A percentile compares a stretch with the other conserved stretches of the same genome.
These are phyloP conservation scores for Fusarium verrucosum DNA, from an alignment of 2,329 filamentous ascomycete genomes.

Conservation along the genomic window DNA sequence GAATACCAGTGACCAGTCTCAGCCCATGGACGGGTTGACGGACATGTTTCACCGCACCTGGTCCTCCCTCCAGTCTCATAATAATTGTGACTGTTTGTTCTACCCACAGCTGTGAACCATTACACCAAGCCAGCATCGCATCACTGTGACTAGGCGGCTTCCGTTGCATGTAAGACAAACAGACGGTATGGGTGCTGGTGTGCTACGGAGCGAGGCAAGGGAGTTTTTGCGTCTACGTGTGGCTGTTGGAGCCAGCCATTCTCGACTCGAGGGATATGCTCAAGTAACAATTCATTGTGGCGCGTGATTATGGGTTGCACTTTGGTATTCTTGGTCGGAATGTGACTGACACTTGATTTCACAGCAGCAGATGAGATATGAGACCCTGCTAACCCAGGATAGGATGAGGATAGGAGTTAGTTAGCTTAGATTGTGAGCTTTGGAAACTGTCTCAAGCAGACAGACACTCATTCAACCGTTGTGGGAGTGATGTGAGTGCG, in stretches of 20 bases:
- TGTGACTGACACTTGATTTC: constrained; percentile 27
- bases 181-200: constrained; percentile 20
- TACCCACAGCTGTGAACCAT: constrained; percentile 24
- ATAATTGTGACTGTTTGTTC: constrained; percentile 26
- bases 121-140: constrained; percentile 12
- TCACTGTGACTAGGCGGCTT: constrained; percentile 19
- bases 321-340: constrained; percentile 21
- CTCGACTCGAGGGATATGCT: constrained; percentile 21
- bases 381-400: constrained; percentile 11
- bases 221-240: constrained; percentile 13
- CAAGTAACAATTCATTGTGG: constrained; percentile 22
- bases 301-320: constrained; percentile 10
- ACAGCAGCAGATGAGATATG: constrained; percentile 16
- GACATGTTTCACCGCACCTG: constrained; percentile 18
- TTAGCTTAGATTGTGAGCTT: background rate
- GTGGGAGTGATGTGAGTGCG: background rate
- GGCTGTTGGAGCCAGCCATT: constrained; percentile 17
- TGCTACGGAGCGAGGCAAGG: constrained; percentile 27
- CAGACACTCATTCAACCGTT: background rate
- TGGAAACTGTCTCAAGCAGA: constrained; percentile 15
- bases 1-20: constrained; percentile 12
- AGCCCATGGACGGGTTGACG: constrained; percentile 14
- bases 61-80: constrained; percentile 17
- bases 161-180: constrained; percentile 29
- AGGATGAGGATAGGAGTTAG: background rate